Percentiles rank a stretch among this genome's conserved stretches.
These are phyloP conservation scores for Hyphodiscus sp. DNA, from an alignment of 2,329 filamentous ascomycete genomes.

Conservation along the genomic window DNA sequence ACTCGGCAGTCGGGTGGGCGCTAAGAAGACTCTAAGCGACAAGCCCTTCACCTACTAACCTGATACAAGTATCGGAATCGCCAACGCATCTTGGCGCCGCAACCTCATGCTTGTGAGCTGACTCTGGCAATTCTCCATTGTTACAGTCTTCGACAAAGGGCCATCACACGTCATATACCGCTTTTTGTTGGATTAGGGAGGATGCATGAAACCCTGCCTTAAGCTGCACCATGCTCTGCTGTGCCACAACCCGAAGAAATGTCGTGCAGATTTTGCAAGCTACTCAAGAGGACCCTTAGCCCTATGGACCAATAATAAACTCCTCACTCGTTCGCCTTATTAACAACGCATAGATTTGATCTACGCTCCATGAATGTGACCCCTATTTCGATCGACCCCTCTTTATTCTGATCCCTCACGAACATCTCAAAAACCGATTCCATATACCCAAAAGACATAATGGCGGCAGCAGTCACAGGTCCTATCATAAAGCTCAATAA, in stretches of 20 bases:
- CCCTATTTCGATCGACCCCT: not conserved
- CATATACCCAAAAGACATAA: conserved; percentile 6
- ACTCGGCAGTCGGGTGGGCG: too few relatives aligned
- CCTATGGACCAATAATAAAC: not conserved
- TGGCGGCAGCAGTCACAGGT: conserved; percentile 25
- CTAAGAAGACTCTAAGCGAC: too few relatives aligned
- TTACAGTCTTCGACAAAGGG: not conserved
- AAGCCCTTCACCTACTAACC: too few relatives aligned
- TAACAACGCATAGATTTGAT: not conserved
- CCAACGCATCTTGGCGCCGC: too few relatives aligned
- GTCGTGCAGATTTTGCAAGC: conserved; percentile 11
- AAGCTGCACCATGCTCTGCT: not conserved
- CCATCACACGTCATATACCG: conserved; percentile 16
- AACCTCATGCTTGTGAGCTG: not conserved
- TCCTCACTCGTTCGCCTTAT: not conserved
- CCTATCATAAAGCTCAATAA: conserved; percentile 32
- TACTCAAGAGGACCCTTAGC: too few relatives aligned
- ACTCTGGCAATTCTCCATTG: conserved; percentile 1
- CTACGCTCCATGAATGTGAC: not conserved
- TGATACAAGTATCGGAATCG: too few relatives aligned
- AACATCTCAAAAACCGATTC: not conserved
- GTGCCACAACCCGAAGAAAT: conserved; percentile 7
- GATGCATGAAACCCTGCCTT: not conserved
- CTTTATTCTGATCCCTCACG: not conserved
- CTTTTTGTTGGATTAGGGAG: conserved; percentile 8